These are phyloP conservation scores for Aechmea fasciata DNA, from an alignment of 176 grass and related monocot genomes.

Conservation along the genomic window DNA sequence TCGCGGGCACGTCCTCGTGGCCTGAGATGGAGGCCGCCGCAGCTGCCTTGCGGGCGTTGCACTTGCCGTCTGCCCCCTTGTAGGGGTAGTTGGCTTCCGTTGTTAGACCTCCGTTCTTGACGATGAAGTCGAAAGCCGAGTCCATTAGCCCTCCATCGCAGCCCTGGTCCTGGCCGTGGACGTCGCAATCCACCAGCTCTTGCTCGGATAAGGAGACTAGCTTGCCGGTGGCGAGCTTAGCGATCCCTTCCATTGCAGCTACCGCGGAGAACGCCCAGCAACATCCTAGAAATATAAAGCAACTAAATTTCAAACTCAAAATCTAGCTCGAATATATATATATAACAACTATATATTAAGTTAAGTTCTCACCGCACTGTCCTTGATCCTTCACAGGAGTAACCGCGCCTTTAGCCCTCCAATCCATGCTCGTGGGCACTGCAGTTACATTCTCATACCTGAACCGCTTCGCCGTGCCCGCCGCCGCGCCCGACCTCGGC, in stretches of 20 bases:
- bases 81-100: constrained; percentile 50
- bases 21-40: constrained; percentile 16
- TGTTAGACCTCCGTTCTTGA: constrained; percentile 25
- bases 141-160: constrained; percentile 54
- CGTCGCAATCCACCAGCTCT: constrained; percentile 59
- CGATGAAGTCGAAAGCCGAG: constrained; percentile 43
- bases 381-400: constrained; percentile 67
- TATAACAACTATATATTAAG: too few relatives aligned
- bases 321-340: too few relatives aligned
- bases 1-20: constrained; percentile 42
- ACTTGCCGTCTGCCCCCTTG: constrained; percentile 27
- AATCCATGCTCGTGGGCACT: constrained; percentile 32
- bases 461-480: constrained; percentile 5
- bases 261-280: constrained; percentile 72
- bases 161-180: constrained; percentile 35
- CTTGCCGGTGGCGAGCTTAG: constrained; percentile 31
- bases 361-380: constrained; percentile 28
- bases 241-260: constrained; percentile 43
- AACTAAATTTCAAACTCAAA: background rate
- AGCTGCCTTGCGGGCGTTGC: constrained; percentile 7
- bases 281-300: constrained; percentile 17
- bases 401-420: constrained; percentile 47
- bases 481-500: background rate
- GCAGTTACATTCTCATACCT: constrained; percentile 40
- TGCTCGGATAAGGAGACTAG: constrained; percentile 60